Evolutionary conservation across 208 protist species (phyloP), one percentile per base, ranked within the genome.

Genomic region (Angomonas desouzai): DNA sequence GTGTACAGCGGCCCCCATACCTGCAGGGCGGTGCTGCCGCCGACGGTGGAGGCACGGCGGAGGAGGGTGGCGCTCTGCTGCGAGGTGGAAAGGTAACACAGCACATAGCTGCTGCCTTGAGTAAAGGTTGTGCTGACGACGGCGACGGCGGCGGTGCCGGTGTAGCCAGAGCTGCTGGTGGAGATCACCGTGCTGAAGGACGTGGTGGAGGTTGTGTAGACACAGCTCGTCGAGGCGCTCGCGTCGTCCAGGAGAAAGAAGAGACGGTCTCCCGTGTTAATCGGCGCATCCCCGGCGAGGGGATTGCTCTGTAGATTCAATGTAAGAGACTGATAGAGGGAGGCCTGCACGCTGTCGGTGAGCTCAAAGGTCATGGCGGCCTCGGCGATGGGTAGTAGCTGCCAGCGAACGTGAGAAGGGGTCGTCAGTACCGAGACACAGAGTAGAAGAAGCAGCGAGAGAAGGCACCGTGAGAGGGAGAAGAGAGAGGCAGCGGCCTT

Each of bases 1-100:
- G 48, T 74, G 72, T 96, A 96, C n/a, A 92, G 38, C 13, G 77
- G 47, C 2, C 81, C 63, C 85, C 82, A 92, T 22, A 96, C 76
- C 20, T 67, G 48, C 48, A 95, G 49, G 11, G 60, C 32, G 3
- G 55, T 58, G 1, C 56, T 69, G 27, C 30, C 45, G 1, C 23
- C 20, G 1, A 69, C 55, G 36, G 68, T 51, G 48, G 28, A 65
- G 10, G 66, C 43, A 13, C 82, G 81, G 30, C 34, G 64, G n/a
- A 92, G 53, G 13, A 83, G 27, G 16, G 71, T 77, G 23, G 79
- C 77, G 1, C 60, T 67, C 51, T 57, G 60, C 48, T 32, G 36
- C 28, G 58, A 28, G 25, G 23, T 51, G 30, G 79, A 77, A 23
- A 92, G 53, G 76, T 93, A 96, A 67, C 91, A 96, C 13, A 81